Base-by-base conservation (phyloP, 148 eudicot genomes). In the Suaeda aralocaspica region DNA sequence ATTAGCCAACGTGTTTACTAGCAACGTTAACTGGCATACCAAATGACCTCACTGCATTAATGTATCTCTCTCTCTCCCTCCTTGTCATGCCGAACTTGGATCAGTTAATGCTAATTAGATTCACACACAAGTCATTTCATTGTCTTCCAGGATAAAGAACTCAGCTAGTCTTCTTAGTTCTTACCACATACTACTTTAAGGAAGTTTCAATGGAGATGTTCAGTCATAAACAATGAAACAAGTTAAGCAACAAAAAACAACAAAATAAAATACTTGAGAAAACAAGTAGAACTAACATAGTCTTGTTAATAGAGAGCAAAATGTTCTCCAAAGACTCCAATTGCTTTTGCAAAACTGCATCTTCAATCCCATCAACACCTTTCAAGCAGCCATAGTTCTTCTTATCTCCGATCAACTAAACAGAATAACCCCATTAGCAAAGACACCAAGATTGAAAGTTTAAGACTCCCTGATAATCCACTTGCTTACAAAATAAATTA, bases 331-430 rank as follows among this genome's bases (percentile, higher is more conserved):
- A 68, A 16, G 96, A 84, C 45, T 88, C 87, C 90, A 90, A 69
- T 78, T 93, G 98, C 74, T 88, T 93, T 28, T 59, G 71, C 72
- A 82, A 74, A 30, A 90, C 83, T 9, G 81, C 80, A 51, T 74
- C 80, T 68, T 84, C 76, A 41, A 93, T 76, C 58, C 89, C 88
- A 50, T 76, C 85, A 74, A 93, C 68, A 71, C 78, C 79, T 73
- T 68, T 87, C 85, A 93, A 81, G 36, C 74, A 31, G 76, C 96
- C 92, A 83, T 87, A 93, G 39, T 90, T 75, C 64, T 69, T 83
- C 19, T 74, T 73, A 74, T 93, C 76, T 57, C 75, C 87, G 70
- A 90, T 77, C 59, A 85, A 71, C 96, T 90, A 59, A 64, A 9
- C 24, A 61, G 45, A 59, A 50, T 22, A 29, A 28, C 21, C 48